These are phyloP conservation scores for Phoma herbarum DNA, from an alignment of 2,329 filamentous ascomycete genomes.

Conservation along the genomic window DNA sequence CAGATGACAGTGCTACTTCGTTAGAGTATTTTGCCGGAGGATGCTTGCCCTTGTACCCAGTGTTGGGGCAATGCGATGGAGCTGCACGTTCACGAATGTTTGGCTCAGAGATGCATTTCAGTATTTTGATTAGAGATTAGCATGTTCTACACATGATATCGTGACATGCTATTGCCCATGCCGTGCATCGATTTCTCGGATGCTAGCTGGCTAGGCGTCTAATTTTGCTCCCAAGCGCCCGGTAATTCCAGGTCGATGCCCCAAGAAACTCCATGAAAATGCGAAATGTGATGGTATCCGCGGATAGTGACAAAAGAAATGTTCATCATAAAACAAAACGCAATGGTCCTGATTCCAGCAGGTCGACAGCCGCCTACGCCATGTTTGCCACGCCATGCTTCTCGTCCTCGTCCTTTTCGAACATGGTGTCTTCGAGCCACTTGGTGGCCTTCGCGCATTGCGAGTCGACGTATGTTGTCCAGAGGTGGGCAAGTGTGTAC, in stretches of 20 bases:
- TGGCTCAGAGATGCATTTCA: background rate
- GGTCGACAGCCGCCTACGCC: constrained; percentile 27
- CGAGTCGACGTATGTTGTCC: constrained; percentile 63
- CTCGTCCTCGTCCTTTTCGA: constrained; percentile 55
- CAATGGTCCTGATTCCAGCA: constrained; percentile 15
- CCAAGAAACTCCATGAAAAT: constrained; percentile 18
- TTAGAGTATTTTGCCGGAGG: background rate
- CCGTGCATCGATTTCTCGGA: background rate
- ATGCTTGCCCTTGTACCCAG: background rate
- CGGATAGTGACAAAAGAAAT: constrained; percentile 20
- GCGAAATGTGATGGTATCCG: constrained; percentile 22
- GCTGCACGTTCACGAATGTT: background rate
- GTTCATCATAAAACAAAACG: constrained; percentile 16
- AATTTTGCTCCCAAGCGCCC: constrained; percentile 8
- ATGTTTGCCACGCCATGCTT: constrained; percentile 41
- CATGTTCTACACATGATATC: constrained; percentile 13
- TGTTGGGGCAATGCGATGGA: background rate
- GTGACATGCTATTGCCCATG: constrained; percentile 6
- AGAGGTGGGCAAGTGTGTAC: constrained; percentile 59
- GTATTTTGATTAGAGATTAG: constrained; percentile 15
- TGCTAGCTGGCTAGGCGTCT: constrained; percentile 1
- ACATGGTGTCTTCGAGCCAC: constrained; percentile 59
- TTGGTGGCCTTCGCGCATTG: constrained; percentile 60
- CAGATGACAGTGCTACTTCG: background rate
- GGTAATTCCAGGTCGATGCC: constrained; percentile 9